Base-by-base conservation (phyloP, 345 rosid species). In the Dovyalis caffra region DNA sequence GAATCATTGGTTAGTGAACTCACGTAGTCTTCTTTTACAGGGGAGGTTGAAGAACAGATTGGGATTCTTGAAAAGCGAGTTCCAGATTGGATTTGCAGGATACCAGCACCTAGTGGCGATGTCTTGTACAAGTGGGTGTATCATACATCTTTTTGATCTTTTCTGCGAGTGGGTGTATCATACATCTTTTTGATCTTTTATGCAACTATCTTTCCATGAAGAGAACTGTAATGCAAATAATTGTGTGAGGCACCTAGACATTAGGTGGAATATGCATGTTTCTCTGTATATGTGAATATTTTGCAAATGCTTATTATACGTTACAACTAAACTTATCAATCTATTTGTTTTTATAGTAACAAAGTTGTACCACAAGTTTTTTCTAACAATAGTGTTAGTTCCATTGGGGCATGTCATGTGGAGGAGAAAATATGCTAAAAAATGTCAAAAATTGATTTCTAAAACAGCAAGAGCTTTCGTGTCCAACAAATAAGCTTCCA, bases 61-160 rank as follows among this genome's bases (percentile, higher is more conserved):
- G 86, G 83, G 69, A 81, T 76, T 70, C 88, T 86, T 63, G 89
- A 83, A 75, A 83, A 86, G 69, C 70, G 77, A 65, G 81, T 81
- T 58, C 89, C 91, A 58, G 88, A 80, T 49, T 88, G 91, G 91
- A 79, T 86, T 65, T 79, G 71, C 70, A 72, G n/a, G 82, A 80
- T 73, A 65, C 70, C 45, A 63, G 69, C 76, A 15, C 78, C 85
- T 32, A 40, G 82, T 21, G 89, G 89, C 34, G 87, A 81, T 74
- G 61, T 72, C 51, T 61, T 84, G 68, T 88, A 88, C 84, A 69
- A 74, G 89, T 85, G 35, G 49, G 81, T 76, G 43, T 5, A 43
- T 25, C 34, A 26, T 16, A 23, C 63, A 11, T 38, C 3, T n/a
- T n/a, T n/a, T n/a, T n/a, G n/a, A n/a, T n/a, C n/a, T n/a, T n/a